Evolutionary conservation across 1,284 basidiomycete genomes (phyloP).

Genomic region (Sphaerobolus stellatus): DNA sequence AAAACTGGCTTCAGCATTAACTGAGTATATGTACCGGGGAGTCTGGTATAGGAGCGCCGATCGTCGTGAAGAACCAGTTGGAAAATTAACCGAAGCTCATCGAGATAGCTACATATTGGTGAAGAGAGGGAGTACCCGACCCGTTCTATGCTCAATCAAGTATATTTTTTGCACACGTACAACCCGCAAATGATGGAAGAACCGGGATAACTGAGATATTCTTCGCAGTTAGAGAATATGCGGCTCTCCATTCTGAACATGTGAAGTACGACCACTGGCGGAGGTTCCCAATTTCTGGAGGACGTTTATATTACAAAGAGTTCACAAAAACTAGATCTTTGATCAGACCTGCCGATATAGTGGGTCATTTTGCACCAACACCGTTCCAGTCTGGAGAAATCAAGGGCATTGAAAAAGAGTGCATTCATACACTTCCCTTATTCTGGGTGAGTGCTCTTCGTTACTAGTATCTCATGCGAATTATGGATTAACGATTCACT

Average conservation of each 20-base stretch:
- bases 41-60: not conserved
- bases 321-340: not conserved
- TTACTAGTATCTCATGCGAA: too few relatives aligned
- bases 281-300: not conserved
- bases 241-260: too few relatives aligned
- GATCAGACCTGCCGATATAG: not conserved
- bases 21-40: not conserved
- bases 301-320: not conserved
- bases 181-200: not conserved
- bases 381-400: not conserved
- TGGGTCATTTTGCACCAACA: not conserved
- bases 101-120: not conserved
- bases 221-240: too few relatives aligned
- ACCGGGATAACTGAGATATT: not conserved
- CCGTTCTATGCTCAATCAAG: not conserved
- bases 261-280: not conserved
- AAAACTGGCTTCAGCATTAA: not conserved
- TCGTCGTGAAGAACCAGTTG: not conserved
- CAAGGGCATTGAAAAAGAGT: not conserved
- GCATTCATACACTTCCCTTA: not conserved
- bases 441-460: constrained; percentile 1
- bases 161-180: constrained; percentile 1
- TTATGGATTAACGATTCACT: too few relatives aligned
- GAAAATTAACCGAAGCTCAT: not conserved
- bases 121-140: not conserved